Percentiles rank a stretch among this genome's conserved stretches.
These are phyloP conservation scores for Colletotrichum euphorbiae DNA, from an alignment of 2,329 filamentous ascomycete species.

Conservation along the genomic window DNA sequence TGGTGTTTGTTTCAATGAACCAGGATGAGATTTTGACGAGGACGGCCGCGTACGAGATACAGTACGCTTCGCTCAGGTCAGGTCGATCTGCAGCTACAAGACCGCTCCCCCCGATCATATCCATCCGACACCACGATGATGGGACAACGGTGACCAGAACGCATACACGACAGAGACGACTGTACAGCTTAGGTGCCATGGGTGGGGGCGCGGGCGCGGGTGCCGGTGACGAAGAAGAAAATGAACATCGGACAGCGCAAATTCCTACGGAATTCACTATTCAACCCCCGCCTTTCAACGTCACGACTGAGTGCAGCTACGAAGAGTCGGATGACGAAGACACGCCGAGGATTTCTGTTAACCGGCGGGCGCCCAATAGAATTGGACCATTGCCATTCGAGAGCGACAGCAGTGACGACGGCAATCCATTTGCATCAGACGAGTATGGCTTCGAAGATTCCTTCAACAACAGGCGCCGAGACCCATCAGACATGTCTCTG, in stretches of 20 bases:
- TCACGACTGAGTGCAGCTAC: conserved; percentile 71
- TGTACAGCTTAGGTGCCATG: conserved; percentile 52
- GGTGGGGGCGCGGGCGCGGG: conserved; percentile 38
- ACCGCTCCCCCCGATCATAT: conserved; percentile 54
- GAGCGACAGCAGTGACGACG: conserved; percentile 56
- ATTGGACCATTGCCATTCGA: conserved; percentile 69
- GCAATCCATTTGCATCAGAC: conserved; percentile 44
- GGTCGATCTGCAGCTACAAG: conserved; percentile 40
- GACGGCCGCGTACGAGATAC: conserved; percentile 81
- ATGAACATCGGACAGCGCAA: conserved; percentile 62
- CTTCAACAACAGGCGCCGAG: conserved; percentile 43
- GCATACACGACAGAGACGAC: conserved; percentile 57
- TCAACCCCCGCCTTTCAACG: conserved; percentile 61
- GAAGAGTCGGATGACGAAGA: conserved; percentile 61
- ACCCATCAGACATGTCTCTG: conserved; percentile 47
- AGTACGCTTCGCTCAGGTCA: conserved; percentile 60
- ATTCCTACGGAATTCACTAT: conserved; percentile 67
- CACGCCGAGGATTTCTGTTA: conserved; percentile 37
- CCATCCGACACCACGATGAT: conserved; percentile 64
- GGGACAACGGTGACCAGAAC: conserved; percentile 60
- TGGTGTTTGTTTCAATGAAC: conserved; percentile 92
- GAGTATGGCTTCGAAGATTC: conserved; percentile 50
- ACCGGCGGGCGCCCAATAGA: conserved; percentile 61
- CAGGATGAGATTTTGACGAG: conserved; percentile 79
- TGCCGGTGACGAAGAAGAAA: conserved; percentile 54